Conservation (phyloP, 805 yeast genomes). For the Saccharomycopsis olivae region DNA sequence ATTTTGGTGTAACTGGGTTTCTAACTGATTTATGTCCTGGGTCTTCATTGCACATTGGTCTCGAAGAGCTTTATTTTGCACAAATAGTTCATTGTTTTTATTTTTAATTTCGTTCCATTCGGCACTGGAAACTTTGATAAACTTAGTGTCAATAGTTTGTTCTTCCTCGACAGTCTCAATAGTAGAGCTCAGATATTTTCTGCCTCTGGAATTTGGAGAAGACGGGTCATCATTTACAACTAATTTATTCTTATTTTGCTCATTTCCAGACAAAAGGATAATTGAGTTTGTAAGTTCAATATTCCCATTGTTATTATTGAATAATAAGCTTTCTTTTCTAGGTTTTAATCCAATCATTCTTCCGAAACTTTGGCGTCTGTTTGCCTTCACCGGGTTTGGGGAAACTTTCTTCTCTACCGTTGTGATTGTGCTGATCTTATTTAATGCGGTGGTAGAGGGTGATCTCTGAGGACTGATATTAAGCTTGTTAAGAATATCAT, state of each 20-base stretch:
- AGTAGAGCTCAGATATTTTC: no score
- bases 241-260: not conserved
- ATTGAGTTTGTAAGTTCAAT: constrained; percentile 17
- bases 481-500: constrained; percentile 3
- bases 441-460: constrained; percentile 12
- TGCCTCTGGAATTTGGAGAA: not conserved
- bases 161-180: not conserved
- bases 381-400: not conserved
- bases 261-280: constrained; percentile 10
- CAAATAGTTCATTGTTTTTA: constrained; percentile 18
- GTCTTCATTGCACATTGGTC: not conserved
- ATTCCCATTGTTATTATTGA: constrained; percentile 5
- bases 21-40: constrained; percentile 16
- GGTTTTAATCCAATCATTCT: constrained; percentile 6
- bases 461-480: constrained; percentile 10
- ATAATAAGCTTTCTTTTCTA: constrained; percentile 3
- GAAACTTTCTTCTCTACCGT: constrained; percentile 5
- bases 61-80: constrained; percentile 20
- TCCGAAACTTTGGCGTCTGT: constrained; percentile 8
- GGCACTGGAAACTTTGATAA: constrained; percentile 4
- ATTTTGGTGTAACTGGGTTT: constrained; percentile 2
- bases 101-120: constrained; percentile 19
- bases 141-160: constrained; percentile 6
- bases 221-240: constrained; percentile 1
- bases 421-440: constrained; percentile 15